Conservation (phyloP, 495 filamentous ascomycete species). For the Aspergillus biplanus region DNA sequence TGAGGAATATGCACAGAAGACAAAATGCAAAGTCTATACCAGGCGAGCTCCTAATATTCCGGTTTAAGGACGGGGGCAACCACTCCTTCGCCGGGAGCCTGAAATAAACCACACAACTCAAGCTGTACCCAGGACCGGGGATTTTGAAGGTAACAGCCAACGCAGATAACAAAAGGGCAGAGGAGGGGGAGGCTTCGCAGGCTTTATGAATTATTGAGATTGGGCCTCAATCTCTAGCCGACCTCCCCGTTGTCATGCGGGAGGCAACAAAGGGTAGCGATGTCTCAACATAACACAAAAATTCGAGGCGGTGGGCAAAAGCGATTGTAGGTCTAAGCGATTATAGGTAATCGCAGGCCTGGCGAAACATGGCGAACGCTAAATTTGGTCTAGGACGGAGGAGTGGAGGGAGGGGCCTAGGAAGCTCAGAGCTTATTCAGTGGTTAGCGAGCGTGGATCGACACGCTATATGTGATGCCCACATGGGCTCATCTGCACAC, state of each 20-base stretch:
- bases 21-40: no score
- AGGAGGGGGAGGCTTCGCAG: neutral
- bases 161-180: neutral
- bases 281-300: constrained; percentile 1
- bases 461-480: constrained; percentile 11
- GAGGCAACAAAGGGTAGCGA: neutral
- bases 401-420: neutral
- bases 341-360: constrained; percentile 5
- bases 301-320: constrained; percentile 1
- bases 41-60: no score
- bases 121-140: no score
- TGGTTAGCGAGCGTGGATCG: constrained; percentile 12
- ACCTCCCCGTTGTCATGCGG: neutral
- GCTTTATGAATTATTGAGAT: neutral
- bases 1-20: no score
- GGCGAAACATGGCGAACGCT: constrained; percentile 1
- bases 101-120: no score
- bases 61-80: no score
- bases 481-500: constrained; percentile 19
- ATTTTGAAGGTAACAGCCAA: no score
- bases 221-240: neutral
- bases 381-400: constrained; percentile 2
- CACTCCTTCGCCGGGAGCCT: no score
- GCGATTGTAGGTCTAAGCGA: neutral
- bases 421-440: constrained; percentile 9